These are phyloP conservation scores for Sherardia arvensis DNA, from an alignment of 257 asterid genomes.

Conservation along the genomic window DNA sequence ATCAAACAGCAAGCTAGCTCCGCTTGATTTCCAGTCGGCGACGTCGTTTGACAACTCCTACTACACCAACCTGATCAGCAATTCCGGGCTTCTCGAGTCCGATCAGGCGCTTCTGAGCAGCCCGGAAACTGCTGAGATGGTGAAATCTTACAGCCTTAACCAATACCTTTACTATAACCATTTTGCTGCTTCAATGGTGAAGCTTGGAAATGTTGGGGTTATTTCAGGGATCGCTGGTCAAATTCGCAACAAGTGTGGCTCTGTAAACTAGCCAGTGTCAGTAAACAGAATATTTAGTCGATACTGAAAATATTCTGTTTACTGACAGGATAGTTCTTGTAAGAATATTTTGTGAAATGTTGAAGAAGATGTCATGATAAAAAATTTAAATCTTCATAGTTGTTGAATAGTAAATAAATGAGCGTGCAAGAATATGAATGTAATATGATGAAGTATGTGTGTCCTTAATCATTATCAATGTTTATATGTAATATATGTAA, in stretches of 20 bases:
- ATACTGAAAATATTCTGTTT: too few species aligned
- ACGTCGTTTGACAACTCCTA: constrained; percentile 42
- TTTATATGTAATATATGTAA: too few species aligned
- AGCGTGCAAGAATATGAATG: too few species aligned
- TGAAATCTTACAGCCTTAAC: constrained; percentile 35
- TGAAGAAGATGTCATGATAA: neutral
- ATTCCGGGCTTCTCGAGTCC: constrained; percentile 60
- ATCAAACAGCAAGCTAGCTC: constrained; percentile 38
- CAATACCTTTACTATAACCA: constrained; percentile 36
- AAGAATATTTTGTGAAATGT: neutral
- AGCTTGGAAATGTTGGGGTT: constrained; percentile 53
- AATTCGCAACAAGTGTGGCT: constrained; percentile 50
- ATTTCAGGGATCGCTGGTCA: constrained; percentile 49
- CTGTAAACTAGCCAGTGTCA: constrained; percentile 24
- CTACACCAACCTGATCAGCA: constrained; percentile 40
- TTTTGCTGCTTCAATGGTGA: constrained; percentile 60
- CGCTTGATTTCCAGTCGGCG: constrained; percentile 38
- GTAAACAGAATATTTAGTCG: too few species aligned
- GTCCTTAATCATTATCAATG: too few species aligned
- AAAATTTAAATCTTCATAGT: too few species aligned
- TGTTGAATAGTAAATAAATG: too few species aligned
- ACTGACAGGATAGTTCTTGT: too few species aligned
- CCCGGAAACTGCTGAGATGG: constrained; percentile 50
- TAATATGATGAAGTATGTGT: too few species aligned
- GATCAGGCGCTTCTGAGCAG: constrained; percentile 55